Base-by-base conservation (phyloP, 768 basidiomycete species). In the Russula vinacea region DNA sequence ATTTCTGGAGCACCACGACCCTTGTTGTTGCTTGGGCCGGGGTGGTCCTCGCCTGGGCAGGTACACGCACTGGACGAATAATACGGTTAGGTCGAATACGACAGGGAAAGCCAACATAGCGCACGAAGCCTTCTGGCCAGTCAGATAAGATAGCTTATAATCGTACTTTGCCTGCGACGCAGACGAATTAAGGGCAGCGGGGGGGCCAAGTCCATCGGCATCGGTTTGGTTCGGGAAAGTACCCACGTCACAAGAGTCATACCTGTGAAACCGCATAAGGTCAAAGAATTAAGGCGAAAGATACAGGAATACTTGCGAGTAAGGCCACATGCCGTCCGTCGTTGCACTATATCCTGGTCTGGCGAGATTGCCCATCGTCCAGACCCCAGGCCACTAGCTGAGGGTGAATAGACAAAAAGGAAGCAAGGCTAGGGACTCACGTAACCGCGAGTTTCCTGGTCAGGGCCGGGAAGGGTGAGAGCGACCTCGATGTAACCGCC, bases 301-400 rank as follows among this genome's bases (percentile, higher is more conserved):
- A 58, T n/a, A 16, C 24, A 29, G 35, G 52, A 17, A 14, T 33
- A 76, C 83, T 65, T 74, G 87, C 74, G 90, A 86, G 75, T 92
- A 92, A 2, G 91, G 90, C 89, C 91, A 90, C 62, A 81, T 80
- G 5, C 93, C 92, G 56, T 94, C 91, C 1, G 88, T 88, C 1
- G 89, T 85, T 0, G 86, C 90, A 6, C 83, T 77, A 72, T 90
- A 94, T 7, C 92, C 93, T 0, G 92, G 85, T 44, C 93, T 77
- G 1, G 85, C 92, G 5, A 94, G 80, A 72, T 94, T 96, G 2
- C 92, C 92, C 86, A 90, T 89, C 22, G 89, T 90, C 92, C 92
- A 94, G 2, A 82, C 83, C 68, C 89, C 91, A 42, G 90, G 92
- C 92, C 90, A 92, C 86, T 87, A 57, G 7, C 22, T 16, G 24